Conservation (phyloP, 2,329 filamentous ascomycete genomes). For the Ascosphaera acerosa region DNA sequence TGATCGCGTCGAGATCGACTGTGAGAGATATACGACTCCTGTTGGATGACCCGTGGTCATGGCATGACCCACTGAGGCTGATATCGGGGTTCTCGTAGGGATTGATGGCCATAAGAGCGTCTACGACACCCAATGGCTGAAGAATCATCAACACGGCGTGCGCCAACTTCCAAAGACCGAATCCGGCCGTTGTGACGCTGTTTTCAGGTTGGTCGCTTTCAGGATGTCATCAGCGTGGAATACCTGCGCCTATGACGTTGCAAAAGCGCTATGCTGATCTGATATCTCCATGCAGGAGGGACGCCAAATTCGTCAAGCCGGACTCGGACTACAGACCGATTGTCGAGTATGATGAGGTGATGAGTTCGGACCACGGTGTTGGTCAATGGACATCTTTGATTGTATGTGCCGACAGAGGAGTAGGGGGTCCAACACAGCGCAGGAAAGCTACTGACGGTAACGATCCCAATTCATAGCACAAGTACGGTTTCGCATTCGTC, state of each 20-base stretch:
- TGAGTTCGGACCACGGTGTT: constrained; percentile 31
- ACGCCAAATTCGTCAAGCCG: constrained; percentile 15
- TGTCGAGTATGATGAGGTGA: constrained; percentile 34
- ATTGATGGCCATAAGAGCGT: constrained; percentile 40
- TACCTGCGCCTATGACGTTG: no score
- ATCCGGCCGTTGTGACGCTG: background rate
- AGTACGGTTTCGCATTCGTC: constrained; percentile 55
- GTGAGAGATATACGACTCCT: background rate
- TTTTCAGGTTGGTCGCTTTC: background rate
- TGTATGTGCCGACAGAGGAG: constrained; percentile 4
- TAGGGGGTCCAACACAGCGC: background rate
- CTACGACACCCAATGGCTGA: constrained; percentile 39
- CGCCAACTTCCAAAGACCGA: background rate
- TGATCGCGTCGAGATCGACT: constrained; percentile 1
- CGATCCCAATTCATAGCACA: constrained; percentile 33
- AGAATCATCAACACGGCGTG: constrained; percentile 14
- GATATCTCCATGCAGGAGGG: no score
- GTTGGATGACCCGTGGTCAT: background rate
- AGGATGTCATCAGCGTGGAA: no score
- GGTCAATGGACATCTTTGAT: constrained; percentile 39
- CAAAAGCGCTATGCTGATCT: no score
- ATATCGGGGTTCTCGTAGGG: constrained; percentile 2
- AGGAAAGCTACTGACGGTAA: constrained; percentile 2
- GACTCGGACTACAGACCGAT: constrained; percentile 27
- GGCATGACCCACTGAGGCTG: background rate